A percentile compares a stretch with the other conserved stretches of the same genome.
phyloP scores from a whole-genome alignment of 1,284 basidiomycete species.

The Termitomyces sp. region DNA sequence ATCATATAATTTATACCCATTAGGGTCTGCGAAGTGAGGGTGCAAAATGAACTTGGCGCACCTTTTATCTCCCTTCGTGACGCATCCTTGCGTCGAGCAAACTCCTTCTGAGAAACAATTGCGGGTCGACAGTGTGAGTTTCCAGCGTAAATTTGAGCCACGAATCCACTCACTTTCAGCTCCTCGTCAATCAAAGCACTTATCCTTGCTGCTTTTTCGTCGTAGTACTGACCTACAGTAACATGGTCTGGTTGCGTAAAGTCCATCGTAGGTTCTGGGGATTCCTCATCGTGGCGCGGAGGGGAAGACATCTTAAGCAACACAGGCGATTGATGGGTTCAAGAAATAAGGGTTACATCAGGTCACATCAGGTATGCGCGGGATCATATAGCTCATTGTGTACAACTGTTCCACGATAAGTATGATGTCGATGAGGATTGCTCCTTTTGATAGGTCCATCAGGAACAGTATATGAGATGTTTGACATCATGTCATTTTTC shows the following conservation, averaged over 20 bases:
- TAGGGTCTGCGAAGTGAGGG: background rate
- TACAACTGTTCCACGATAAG: slow-evolving; percentile 3
- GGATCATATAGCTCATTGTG: slow-evolving; percentile 7
- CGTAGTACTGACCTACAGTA: slow-evolving; percentile 11
- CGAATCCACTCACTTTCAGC: slow-evolving; percentile 47
- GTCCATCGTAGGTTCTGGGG: slow-evolving; percentile 10
- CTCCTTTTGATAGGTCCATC: slow-evolving; percentile 16
- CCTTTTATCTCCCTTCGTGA: slow-evolving; percentile 62
- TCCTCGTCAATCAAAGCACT: slow-evolving; percentile 70
- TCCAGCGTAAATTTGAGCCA: background rate
- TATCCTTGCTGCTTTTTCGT: slow-evolving; percentile 45
- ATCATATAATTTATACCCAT: background rate
- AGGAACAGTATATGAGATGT: background rate
- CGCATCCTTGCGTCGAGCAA: slow-evolving; percentile 43
- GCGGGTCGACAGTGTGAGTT: no score
- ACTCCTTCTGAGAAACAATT: slow-evolving; percentile 44
- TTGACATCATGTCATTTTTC: background rate
- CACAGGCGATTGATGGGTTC: slow-evolving; percentile 5
- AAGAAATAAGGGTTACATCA: slow-evolving; percentile 13
- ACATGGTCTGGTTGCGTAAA: slow-evolving; percentile 7
- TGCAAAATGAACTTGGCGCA: slow-evolving; percentile 23
- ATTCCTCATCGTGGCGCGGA: background rate
- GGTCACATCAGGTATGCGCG: slow-evolving; percentile 7
- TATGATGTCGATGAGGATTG: slow-evolving; percentile 7
- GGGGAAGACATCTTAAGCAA: slow-evolving; percentile 10